Percentiles rank a stretch among this genome's conserved stretches.
phyloP scores from a whole-genome alignment of 192 early-diverging fungal genomes.

The Backusella macrospora region DNA sequence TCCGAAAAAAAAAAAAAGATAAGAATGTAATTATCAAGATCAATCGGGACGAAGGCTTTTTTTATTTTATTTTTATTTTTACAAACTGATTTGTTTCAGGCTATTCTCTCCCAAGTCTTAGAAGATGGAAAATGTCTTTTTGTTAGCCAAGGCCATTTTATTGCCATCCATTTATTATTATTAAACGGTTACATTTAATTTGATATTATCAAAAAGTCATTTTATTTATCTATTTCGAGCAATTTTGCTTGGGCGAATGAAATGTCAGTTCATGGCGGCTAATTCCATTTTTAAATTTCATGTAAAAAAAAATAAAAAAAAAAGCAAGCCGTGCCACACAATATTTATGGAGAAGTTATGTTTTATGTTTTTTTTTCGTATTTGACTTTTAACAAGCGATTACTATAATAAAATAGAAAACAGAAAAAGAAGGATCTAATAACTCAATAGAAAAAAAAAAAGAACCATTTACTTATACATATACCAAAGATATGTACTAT shows the following conservation, averaged over 20 bases:
- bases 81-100: background rate
- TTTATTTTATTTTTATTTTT: background rate
- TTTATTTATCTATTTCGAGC: too few relatives aligned
- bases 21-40: background rate
- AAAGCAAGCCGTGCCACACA: background rate
- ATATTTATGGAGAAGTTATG: too few relatives aligned
- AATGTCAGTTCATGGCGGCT: too few relatives aligned
- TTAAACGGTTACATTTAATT: too few relatives aligned
- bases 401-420: background rate
- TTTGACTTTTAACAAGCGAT: background rate
- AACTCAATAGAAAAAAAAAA: background rate
- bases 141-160: too few relatives aligned
- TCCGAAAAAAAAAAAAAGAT: constrained; percentile 2
- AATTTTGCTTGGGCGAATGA: too few relatives aligned
- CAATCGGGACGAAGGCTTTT: background rate
- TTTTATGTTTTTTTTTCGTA: background rate
- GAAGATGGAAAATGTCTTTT: too few relatives aligned
- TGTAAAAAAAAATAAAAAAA: too few relatives aligned
- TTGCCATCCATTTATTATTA: too few relatives aligned
- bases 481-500: background rate
- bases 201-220: too few relatives aligned
- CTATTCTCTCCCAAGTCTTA: too few relatives aligned
- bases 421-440: background rate
- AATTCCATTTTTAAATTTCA: too few relatives aligned
- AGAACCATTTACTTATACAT: background rate